Conservation (phyloP, 306 rosid genomes). For the Hippophae rhamnoides region DNA sequence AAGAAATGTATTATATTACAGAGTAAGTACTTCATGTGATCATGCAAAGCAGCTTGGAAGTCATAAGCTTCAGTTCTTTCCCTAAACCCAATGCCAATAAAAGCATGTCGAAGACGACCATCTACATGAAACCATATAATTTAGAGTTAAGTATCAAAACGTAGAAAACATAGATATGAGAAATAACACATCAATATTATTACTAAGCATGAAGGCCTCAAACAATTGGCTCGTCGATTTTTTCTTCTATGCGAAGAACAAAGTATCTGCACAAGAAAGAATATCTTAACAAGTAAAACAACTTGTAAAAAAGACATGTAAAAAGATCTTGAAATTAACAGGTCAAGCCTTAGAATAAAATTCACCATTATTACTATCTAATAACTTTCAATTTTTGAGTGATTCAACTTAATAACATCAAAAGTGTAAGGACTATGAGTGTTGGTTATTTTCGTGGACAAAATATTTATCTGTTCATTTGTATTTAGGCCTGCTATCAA, state of each 20-base stretch:
- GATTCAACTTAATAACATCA: too few species aligned
- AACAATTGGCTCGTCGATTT: slow-evolving; percentile 56
- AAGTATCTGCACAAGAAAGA: slow-evolving; percentile 59
- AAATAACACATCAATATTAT: background rate
- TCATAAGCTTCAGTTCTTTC: slow-evolving; percentile 97
- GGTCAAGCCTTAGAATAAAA: too few species aligned
- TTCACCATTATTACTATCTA: too few species aligned
- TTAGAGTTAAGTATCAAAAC: background rate
- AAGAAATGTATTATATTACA: slow-evolving; percentile 12
- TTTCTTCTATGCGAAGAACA: slow-evolving; percentile 96
- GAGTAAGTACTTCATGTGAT: slow-evolving; percentile 76
- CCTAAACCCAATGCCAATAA: slow-evolving; percentile 89
- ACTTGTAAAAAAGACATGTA: background rate
- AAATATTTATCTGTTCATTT: too few species aligned
- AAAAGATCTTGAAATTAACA: too few species aligned
- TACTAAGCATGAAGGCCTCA: slow-evolving; percentile 5
- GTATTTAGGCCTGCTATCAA: too few species aligned
- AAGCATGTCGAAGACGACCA: slow-evolving; percentile 93
- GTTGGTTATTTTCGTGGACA: too few species aligned
- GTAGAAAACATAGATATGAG: background rate
- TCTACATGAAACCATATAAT: slow-evolving; percentile 24
- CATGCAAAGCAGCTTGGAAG: slow-evolving; percentile 95
- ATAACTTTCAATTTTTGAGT: too few species aligned
- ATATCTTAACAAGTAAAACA: slow-evolving; percentile 6
- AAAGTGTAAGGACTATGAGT: too few species aligned